Evolutionary conservation across 2,329 filamentous ascomycete genomes (phyloP).

Genomic region (Anisogramma anomala): DNA sequence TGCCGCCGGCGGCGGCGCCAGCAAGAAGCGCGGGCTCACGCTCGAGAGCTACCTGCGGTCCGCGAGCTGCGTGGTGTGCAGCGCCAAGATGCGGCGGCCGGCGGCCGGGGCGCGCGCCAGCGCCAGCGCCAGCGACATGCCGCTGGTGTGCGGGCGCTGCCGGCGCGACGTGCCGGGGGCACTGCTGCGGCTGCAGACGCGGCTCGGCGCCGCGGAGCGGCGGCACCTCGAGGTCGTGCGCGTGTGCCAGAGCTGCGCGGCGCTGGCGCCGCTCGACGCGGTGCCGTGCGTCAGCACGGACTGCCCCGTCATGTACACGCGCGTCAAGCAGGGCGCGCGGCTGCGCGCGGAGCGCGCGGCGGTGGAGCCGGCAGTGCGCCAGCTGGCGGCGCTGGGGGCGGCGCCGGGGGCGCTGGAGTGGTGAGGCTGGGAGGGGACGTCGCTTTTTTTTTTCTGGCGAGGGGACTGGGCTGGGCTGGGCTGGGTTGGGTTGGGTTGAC

Average conservation of each 20-base stretch:
- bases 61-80: conserved; percentile 68
- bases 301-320: conserved; percentile 82
- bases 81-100: conserved; percentile 33
- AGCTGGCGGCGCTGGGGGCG: conserved; percentile 22
- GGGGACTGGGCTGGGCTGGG: too few species aligned
- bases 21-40: conserved; percentile 51
- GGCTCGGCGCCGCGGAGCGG: conserved; percentile 52
- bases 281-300: conserved; percentile 84
- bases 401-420: conserved; percentile 23
- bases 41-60: conserved; percentile 90
- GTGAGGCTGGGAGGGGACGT: too few species aligned
- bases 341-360: conserved; percentile 29
- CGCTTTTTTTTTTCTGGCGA: too few species aligned
- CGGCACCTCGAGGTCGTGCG: conserved; percentile 51
- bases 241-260: conserved; percentile 72
- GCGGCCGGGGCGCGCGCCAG: too few species aligned
- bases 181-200: conserved; percentile 50
- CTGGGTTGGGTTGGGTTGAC: too few species aligned
- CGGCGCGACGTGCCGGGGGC: conserved; percentile 43
- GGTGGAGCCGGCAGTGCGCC: conserved; percentile 24
- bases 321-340: conserved; percentile 49
- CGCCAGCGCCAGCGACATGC: conserved; percentile 20
- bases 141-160: conserved; percentile 49
- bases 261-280: conserved; percentile 59
- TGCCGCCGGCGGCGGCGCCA: conserved; percentile 24